phyloP scores from a whole-genome alignment of 768 basidiomycete species.

The Tricholoma flavovirens region DNA sequence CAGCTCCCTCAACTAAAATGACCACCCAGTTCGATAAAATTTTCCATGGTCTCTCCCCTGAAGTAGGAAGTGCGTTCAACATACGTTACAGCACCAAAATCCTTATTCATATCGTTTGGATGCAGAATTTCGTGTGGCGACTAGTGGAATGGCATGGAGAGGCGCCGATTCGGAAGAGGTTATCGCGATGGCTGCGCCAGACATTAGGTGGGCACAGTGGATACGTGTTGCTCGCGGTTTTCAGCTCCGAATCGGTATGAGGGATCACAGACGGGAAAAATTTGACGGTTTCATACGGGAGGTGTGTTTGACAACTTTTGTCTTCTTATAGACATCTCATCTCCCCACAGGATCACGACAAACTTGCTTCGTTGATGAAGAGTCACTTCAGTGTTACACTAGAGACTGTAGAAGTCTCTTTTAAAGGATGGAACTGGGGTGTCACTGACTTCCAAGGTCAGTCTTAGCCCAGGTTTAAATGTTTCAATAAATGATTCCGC shows the following conservation, averaged over 20 bases:
- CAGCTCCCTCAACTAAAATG: slow-evolving; percentile 28
- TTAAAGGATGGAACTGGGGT: slow-evolving; percentile 99
- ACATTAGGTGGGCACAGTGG: slow-evolving; percentile 91
- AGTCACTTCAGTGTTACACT: slow-evolving; percentile 82
- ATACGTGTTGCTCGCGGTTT: slow-evolving; percentile 87
- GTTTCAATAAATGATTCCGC: background rate
- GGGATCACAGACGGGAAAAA: slow-evolving; percentile 70
- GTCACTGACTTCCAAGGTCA: slow-evolving; percentile 88
- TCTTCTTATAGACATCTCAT: background rate
- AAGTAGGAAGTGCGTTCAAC: slow-evolving; percentile 72
- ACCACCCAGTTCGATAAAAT: slow-evolving; percentile 85
- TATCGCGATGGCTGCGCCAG: slow-evolving; percentile 55
- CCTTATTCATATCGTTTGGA: slow-evolving; percentile 10
- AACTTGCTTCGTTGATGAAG: slow-evolving; percentile 72
- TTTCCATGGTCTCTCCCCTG: slow-evolving; percentile 65
- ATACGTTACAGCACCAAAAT: background rate
- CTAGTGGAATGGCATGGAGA: slow-evolving; percentile 94
- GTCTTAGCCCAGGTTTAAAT: slow-evolving; percentile 11
- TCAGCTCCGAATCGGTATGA: slow-evolving; percentile 80
- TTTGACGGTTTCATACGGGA: slow-evolving; percentile 94
- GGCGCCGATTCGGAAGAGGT: slow-evolving; percentile 61
- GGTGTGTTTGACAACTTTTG: slow-evolving; percentile 38
- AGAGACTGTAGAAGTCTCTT: slow-evolving; percentile 79
- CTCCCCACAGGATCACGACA: slow-evolving; percentile 78
- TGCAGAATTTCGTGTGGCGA: slow-evolving; percentile 80